Evolutionary conservation across 371 early-diverging fungal species (phyloP).

Genomic region (Mucor racemosus): DNA sequence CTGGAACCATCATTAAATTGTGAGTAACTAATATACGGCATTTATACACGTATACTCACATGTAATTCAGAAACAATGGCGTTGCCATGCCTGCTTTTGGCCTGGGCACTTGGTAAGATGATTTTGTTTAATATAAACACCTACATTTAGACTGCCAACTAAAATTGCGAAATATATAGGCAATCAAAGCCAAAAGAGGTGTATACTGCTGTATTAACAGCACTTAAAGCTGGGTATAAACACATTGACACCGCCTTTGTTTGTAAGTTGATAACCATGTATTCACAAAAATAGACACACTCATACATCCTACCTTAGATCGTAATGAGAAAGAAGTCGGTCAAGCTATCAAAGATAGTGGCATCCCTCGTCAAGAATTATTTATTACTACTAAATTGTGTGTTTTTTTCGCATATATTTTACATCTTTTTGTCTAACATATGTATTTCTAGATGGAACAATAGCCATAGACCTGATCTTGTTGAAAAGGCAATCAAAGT

Average conservation of each 20-base stretch:
- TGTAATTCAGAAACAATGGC: not conserved
- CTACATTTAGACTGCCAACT: not conserved
- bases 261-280: constrained; percentile 18
- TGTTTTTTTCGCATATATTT: not conserved
- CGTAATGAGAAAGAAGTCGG: constrained; percentile 64
- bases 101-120: not conserved
- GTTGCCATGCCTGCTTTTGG: not conserved
- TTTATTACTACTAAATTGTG: constrained; percentile 64
- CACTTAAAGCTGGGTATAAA: constrained; percentile 46
- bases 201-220: constrained; percentile 42
- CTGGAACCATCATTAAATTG: not conserved
- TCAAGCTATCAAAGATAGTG: constrained; percentile 57
- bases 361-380: constrained; percentile 46
- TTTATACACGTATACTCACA: not conserved
- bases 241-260: constrained; percentile 63
- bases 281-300: not conserved
- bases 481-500: constrained; percentile 51
- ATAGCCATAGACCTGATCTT: constrained; percentile 51
- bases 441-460: constrained; percentile 63
- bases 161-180: not conserved
- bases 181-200: constrained; percentile 39
- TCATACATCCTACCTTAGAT: constrained; percentile 33
- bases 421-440: not conserved
- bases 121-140: not conserved
- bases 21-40: not conserved